Evolutionary conservation across 2,329 filamentous ascomycete genomes (phyloP), one percentile per base, ranked within the genome.

Genomic region (Curvularia spicifera): DNA sequence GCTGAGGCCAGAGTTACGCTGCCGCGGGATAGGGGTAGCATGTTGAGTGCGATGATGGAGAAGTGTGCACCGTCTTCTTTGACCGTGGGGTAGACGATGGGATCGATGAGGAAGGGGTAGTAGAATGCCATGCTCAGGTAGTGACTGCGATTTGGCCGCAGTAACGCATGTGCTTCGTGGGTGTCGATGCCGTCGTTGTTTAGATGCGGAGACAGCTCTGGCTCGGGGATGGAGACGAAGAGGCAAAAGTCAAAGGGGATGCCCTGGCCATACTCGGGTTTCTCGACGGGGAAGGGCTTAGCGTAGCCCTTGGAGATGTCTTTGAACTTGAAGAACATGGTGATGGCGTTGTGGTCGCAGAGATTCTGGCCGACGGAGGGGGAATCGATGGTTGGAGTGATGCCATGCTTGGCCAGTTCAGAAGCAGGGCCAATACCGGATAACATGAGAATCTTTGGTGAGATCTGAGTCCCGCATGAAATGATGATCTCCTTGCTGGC

Each of bases 401-500:
- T 71, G 15, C 43, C 50, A 33, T 64, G 58, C 12, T 60, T 48
- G 1, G 40, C 1, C 3, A 74, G 66, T 13, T 66, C 46, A 0
- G 50, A 49, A 1, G 22, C 31, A 1, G 67, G 69, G 3, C 78
- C 77, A 37, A 78, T 70, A 5, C 77, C 78, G 5, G 75, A 78
- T 1, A 79, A 65, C 66, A 76, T 73, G 63, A 70, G 62, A 1
- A 72, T 54, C 53, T 81, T 78, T 0, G 78, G 79, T 1, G 75
- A 78, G 45, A 74, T 73, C 51, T 78, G 78, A 18, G 66, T 50
- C 26, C 65, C 63, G 2, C 76, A 78, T 0, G 76, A 78, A 1
- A 81, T 53, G 20, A 82, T 78, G 33, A 81, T 73, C 63, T 81
- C 79, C 40, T 78, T 78, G 65, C 63, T 44, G 8, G 57, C 60